phyloP scores from a whole-genome alignment of 805 yeast genomes.

The Metschnikowia continentalis region DNA sequence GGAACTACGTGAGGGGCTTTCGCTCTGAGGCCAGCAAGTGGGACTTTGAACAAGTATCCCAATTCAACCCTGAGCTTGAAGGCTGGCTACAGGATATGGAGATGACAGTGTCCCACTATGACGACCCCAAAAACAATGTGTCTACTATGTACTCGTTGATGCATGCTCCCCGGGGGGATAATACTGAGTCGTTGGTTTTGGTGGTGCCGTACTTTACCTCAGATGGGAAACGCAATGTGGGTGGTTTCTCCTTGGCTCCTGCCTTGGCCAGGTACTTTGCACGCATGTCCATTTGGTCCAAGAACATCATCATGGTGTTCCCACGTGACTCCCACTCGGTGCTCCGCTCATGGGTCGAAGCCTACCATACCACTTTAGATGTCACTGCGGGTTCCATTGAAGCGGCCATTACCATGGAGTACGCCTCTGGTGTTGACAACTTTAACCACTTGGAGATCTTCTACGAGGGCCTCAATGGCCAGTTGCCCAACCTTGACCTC shows the following conservation, averaged over 20 bases:
- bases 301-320: conserved; percentile 81
- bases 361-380: conserved; percentile 81
- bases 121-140: conserved; percentile 19
- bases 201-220: conserved; percentile 83
- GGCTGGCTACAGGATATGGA: conserved; percentile 72
- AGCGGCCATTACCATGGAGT: conserved; percentile 83
- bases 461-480: conserved; percentile 92
- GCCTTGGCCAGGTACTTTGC: conserved; percentile 77
- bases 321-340: conserved; percentile 69
- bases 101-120: conserved; percentile 50
- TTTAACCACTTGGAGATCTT: conserved; percentile 69
- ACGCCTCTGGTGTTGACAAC: conserved; percentile 59
- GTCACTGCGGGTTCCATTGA: conserved; percentile 92
- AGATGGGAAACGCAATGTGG: conserved; percentile 63
- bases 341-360: conserved; percentile 85
- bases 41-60: conserved; percentile 23
- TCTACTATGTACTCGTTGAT: conserved; percentile 65
- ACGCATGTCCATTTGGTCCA: conserved; percentile 92
- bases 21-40: conserved; percentile 52
- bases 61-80: conserved; percentile 45
- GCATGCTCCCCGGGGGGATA: conserved; percentile 94
- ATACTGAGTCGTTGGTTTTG: conserved; percentile 89
- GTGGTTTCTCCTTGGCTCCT: conserved; percentile 72
- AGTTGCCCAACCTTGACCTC: conserved; percentile 88
- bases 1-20: conserved; percentile 88